Base-by-base conservation (phyloP, 768 basidiomycete genomes). In the Dacryopinax primogenitus region DNA sequence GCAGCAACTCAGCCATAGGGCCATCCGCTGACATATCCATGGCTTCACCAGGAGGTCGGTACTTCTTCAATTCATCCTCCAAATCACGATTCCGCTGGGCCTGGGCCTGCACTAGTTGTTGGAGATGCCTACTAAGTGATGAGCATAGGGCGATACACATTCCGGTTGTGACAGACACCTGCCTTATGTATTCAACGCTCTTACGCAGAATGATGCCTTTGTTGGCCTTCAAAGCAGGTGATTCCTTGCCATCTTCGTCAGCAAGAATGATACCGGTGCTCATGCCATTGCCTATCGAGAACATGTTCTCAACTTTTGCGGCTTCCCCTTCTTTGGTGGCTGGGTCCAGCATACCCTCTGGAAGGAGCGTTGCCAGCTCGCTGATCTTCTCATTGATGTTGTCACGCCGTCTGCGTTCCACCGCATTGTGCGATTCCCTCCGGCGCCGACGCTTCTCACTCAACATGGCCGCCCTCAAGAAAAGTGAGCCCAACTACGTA, bases 301-400 rank as follows among this genome's bases (percentile, higher is more conserved):
- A 63, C 30, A 62, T 34, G 47, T 62, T 63, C n/a, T 64, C 66
- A 4, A 51, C 62, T 21, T 36, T 47, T 21, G 9, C 28, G n/a
- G 41, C 37, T 23, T 58, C 58, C 32, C 63, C 70, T 76, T 77
- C 79, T 39, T 78, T 77, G 62, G 80, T 4, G 26, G 26, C 51
- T 15, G 77, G 71, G 47, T 91, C 90, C 39, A 92, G 78, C 76
- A 93, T 80, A 70, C 86, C 86, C 73, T 92, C 92, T 1, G 92
- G 92, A 67, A 96, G 87, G 47, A 96, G 79, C 23, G 87, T 87
- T 21, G 92, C 88, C 1, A 96, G 82, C 73, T 96, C 92, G 37
- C 83, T 82, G 69, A 96, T 96, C 75, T 92, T 90, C 77, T 96
- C 92, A 75, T 96, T 96, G 74, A 96, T 96, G 73, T 93, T 94